phyloP scores from a whole-genome alignment of 768 basidiomycete species.

The Hygrocybe punicea region DNA sequence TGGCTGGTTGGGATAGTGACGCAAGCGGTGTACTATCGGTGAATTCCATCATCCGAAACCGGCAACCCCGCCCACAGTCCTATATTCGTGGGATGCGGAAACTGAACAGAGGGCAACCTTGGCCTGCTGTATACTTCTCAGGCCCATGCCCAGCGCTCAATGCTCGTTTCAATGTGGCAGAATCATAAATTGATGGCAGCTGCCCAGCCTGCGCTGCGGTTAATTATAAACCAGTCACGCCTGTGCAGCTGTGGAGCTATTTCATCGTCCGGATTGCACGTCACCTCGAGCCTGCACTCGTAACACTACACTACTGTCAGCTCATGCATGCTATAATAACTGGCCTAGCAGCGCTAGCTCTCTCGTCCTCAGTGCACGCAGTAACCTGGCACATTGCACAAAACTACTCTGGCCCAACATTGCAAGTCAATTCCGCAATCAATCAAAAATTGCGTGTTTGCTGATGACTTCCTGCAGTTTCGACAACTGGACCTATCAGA shows the following conservation, averaged over 20 bases:
- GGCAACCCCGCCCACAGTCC: too few relatives aligned
- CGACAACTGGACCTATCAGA: conserved; percentile 1
- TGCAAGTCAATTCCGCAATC: neutral
- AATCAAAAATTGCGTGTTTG: neutral
- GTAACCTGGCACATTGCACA: conserved; percentile 3
- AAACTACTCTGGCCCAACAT: conserved; percentile 2
- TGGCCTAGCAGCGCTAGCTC: neutral
- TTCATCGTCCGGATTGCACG: neutral
- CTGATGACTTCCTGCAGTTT: neutral
- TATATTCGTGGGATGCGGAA: too few relatives aligned
- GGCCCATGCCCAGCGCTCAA: too few relatives aligned
- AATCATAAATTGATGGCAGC: too few relatives aligned
- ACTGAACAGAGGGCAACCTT: too few relatives aligned
- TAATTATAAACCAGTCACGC: neutral
- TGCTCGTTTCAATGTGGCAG: too few relatives aligned
- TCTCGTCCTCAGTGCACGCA: neutral
- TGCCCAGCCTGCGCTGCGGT: too few relatives aligned
- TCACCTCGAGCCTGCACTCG: neutral
- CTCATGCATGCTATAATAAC: neutral
- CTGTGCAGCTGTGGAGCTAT: neutral
- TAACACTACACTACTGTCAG: too few relatives aligned
- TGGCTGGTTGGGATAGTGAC: too few relatives aligned
- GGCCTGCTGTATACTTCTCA: too few relatives aligned
- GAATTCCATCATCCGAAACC: too few relatives aligned
- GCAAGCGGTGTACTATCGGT: too few relatives aligned